Percentiles rank a stretch among this genome's conserved stretches.
phyloP scores from a whole-genome alignment of 192 early-diverging fungal genomes.

The Dimargaris cristalligena region DNA sequence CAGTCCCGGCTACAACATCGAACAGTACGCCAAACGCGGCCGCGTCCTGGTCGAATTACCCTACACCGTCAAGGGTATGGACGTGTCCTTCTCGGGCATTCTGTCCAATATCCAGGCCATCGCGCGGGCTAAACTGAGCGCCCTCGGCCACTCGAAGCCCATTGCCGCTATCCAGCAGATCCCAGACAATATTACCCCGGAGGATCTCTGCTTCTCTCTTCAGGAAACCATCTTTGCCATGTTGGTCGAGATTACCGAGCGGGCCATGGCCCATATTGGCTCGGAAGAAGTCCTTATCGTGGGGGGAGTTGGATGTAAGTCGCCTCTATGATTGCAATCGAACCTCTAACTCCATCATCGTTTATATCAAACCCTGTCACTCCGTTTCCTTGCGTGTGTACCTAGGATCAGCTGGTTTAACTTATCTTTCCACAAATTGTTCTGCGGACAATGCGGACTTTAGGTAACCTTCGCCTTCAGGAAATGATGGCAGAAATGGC shows the following conservation, averaged over 20 bases:
- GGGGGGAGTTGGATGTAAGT: slow-evolving; percentile 93
- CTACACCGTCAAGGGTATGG: slow-evolving; percentile 98
- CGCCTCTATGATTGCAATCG: too few relatives aligned
- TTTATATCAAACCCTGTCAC: too few relatives aligned
- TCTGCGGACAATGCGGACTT: too few relatives aligned
- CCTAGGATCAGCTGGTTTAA: too few relatives aligned
- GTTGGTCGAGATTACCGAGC: slow-evolving; percentile 97
- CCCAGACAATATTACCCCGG: slow-evolving; percentile 33
- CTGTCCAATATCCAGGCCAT: slow-evolving; percentile 71
- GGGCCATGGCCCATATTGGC: slow-evolving; percentile 97
- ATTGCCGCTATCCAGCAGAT: slow-evolving; percentile 11
- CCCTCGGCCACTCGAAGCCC: slow-evolving; percentile 11
- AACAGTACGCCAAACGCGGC: slow-evolving; percentile 86
- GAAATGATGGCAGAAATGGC: slow-evolving; percentile 98
- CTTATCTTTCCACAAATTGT: too few relatives aligned
- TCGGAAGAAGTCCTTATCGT: slow-evolving; percentile 82
- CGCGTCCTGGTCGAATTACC: slow-evolving; percentile 75
- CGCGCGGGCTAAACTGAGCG: slow-evolving; percentile 37
- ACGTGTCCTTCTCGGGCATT: slow-evolving; percentile 95
- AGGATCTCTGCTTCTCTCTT: slow-evolving; percentile 92
- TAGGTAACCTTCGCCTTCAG: slow-evolving; percentile 84
- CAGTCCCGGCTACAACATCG: slow-evolving; percentile 95
- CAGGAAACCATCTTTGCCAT: slow-evolving; percentile 98
- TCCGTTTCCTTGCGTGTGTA: too few relatives aligned
- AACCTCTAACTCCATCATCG: too few relatives aligned